Conservation (phyloP, 345 rosid genomes). For the Populus euphratica region DNA sequence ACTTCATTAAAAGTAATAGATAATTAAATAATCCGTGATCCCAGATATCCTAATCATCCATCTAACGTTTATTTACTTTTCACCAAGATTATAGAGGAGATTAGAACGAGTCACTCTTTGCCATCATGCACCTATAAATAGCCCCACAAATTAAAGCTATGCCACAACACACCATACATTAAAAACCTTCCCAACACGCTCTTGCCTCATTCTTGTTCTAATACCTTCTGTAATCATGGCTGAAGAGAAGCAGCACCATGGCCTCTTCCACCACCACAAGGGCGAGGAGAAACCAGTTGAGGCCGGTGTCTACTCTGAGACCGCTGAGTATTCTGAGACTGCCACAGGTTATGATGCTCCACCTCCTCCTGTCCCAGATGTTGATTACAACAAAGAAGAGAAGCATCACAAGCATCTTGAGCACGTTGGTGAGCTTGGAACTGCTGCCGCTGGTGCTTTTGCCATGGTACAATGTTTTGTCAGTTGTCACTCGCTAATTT, state of each 20-base stretch:
- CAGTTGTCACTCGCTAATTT: too few species aligned
- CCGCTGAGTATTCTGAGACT: background rate
- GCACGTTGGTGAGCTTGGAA: slow-evolving; percentile 42
- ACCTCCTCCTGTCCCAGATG: slow-evolving; percentile 8
- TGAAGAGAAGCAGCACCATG: slow-evolving; percentile 40
- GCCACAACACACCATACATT: background rate
- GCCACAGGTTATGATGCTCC: background rate
- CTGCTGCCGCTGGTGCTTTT: slow-evolving; percentile 45
- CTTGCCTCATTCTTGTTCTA: background rate
- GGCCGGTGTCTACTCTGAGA: background rate
- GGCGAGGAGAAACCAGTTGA: background rate
- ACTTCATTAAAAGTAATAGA: too few species aligned
- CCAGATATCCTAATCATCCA: too few species aligned
- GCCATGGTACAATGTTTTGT: slow-evolving; percentile 39
- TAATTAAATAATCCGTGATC: too few species aligned
- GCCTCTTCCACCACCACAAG: slow-evolving; percentile 4
- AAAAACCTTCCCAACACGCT: background rate
- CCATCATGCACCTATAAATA: slow-evolving; percentile 10
- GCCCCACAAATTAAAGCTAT: background rate
- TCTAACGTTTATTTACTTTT: too few species aligned
- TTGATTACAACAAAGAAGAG: slow-evolving; percentile 49
- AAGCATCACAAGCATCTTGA: slow-evolving; percentile 63
- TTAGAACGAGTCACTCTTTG: background rate
- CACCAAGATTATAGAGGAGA: too few species aligned
- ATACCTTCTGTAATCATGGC: slow-evolving; percentile 29